Evolutionary conservation across 495 filamentous ascomycete species (phyloP).

Genomic region (Astrothelium subdiscretum): DNA sequence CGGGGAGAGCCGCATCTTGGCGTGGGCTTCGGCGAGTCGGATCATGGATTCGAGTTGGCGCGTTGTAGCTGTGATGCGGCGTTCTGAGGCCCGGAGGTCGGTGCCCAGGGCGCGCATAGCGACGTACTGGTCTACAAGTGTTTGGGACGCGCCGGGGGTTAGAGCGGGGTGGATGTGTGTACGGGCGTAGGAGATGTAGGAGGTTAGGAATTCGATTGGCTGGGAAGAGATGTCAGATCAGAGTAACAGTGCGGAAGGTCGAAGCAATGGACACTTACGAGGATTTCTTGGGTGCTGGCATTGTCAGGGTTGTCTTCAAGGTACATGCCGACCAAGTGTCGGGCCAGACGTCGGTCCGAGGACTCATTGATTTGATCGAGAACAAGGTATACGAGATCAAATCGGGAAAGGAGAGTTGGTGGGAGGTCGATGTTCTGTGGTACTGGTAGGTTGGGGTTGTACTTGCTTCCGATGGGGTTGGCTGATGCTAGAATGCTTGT

Average conservation of each 20-base stretch:
- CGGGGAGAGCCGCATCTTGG: slow-evolving; percentile 80
- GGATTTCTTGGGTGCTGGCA: slow-evolving; percentile 60
- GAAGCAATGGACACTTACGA: slow-evolving; percentile 46
- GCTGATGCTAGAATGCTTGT: slow-evolving; percentile 91
- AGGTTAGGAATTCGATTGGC: slow-evolving; percentile 89
- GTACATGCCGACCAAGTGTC: slow-evolving; percentile 94
- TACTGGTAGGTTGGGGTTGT: slow-evolving; percentile 89
- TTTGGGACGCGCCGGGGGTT: slow-evolving; percentile 60
- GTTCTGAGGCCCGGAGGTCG: slow-evolving; percentile 84
- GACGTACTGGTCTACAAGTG: slow-evolving; percentile 79
- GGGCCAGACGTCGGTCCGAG: slow-evolving; percentile 73
- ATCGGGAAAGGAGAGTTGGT: slow-evolving; percentile 86
- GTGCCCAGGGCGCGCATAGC: slow-evolving; percentile 93
- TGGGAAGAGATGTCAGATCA: slow-evolving; percentile 28
- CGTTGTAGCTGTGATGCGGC: slow-evolving; percentile 94
- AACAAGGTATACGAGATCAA: slow-evolving; percentile 93
- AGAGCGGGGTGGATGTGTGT: slow-evolving; percentile 72
- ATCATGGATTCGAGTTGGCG: slow-evolving; percentile 96
- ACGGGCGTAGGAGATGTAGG: slow-evolving; percentile 96
- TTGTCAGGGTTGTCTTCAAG: slow-evolving; percentile 85
- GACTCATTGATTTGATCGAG: slow-evolving; percentile 86
- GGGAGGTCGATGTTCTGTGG: slow-evolving; percentile 97
- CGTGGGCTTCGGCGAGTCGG: slow-evolving; percentile 88
- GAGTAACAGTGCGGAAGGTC: slow-evolving; percentile 2
- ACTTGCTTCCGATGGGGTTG: slow-evolving; percentile 94